Evolutionary conservation across 495 filamentous ascomycete species (phyloP).

Genomic region (Bryoglossum gracile): DNA sequence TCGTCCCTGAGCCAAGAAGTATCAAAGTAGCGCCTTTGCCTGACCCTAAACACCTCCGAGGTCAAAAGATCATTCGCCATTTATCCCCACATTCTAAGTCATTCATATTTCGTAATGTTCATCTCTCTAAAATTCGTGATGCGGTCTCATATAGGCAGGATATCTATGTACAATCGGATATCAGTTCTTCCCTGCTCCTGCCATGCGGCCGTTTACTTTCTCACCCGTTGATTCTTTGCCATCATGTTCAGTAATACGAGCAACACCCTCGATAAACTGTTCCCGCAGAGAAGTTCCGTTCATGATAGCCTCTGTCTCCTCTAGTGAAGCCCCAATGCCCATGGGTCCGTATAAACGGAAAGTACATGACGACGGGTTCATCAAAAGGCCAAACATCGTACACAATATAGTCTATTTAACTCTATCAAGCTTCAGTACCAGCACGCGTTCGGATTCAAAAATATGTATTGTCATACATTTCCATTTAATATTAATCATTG

Average conservation of each 20-base stretch:
- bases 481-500: slow-evolving; percentile 41
- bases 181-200: not conserved
- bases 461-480: no score
- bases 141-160: no score
- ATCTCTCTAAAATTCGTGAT: no score
- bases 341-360: slow-evolving; percentile 29
- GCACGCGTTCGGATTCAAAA: no score
- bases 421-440: slow-evolving; percentile 4
- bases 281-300: slow-evolving; percentile 24
- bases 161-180: no score
- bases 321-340: slow-evolving; percentile 27
- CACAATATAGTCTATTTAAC: slow-evolving; percentile 16
- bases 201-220: not conserved
- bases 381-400: slow-evolving; percentile 29
- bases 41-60: no score
- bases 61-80: no score
- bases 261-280: slow-evolving; percentile 10
- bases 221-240: not conserved
- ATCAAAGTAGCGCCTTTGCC: no score
- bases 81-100: no score
- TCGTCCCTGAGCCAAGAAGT: no score
- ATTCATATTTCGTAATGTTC: no score
- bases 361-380: slow-evolving; percentile 30
- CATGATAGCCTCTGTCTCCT: slow-evolving; percentile 29
- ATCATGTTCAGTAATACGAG: slow-evolving; percentile 4